A percentile compares a stretch with the other conserved stretches of the same genome.
These are phyloP conservation scores for Spathaspora hagerdaliae DNA, from an alignment of 805 yeast genomes.

Conservation along the genomic window DNA sequence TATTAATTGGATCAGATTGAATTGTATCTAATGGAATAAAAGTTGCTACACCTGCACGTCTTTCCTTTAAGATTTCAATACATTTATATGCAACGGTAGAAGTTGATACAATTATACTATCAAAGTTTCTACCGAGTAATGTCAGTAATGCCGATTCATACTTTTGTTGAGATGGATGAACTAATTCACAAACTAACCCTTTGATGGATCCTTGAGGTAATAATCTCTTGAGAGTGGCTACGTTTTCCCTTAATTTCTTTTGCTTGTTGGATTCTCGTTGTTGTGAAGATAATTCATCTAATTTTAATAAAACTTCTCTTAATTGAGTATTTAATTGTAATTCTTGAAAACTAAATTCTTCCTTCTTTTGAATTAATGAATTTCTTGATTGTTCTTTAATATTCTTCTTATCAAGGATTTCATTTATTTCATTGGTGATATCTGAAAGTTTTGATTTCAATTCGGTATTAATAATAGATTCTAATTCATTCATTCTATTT, in stretches of 20 bases:
- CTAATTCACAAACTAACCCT: slow-evolving; percentile 77
- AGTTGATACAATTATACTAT: slow-evolving; percentile 79
- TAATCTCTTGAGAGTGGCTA: slow-evolving; percentile 62
- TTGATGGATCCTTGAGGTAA: slow-evolving; percentile 72
- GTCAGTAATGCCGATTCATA: slow-evolving; percentile 74
- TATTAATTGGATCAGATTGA: slow-evolving; percentile 46
- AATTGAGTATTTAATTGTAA: slow-evolving; percentile 60
- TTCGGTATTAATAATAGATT: slow-evolving; percentile 30
- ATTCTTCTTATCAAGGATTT: slow-evolving; percentile 23
- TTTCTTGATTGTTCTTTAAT: slow-evolving; percentile 22
- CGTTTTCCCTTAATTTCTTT: slow-evolving; percentile 66
- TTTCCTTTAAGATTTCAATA: slow-evolving; percentile 75
- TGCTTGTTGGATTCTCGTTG: slow-evolving; percentile 76
- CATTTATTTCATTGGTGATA: slow-evolving; percentile 26
- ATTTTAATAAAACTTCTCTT: slow-evolving; percentile 51
- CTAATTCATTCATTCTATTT: slow-evolving; percentile 39
- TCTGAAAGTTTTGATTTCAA: slow-evolving; percentile 29
- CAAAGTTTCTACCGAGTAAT: slow-evolving; percentile 72
- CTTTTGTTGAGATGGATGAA: slow-evolving; percentile 69
- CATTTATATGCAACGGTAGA: slow-evolving; percentile 67
- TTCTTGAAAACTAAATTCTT: slow-evolving; percentile 43
- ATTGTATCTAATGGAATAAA: slow-evolving; percentile 87
- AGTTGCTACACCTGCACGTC: slow-evolving; percentile 78
- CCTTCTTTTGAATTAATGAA: slow-evolving; percentile 30
- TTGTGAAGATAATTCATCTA: slow-evolving; percentile 72